Evolutionary conservation across 257 asterid species (phyloP).

Genomic region (Agastache rugosa): DNA sequence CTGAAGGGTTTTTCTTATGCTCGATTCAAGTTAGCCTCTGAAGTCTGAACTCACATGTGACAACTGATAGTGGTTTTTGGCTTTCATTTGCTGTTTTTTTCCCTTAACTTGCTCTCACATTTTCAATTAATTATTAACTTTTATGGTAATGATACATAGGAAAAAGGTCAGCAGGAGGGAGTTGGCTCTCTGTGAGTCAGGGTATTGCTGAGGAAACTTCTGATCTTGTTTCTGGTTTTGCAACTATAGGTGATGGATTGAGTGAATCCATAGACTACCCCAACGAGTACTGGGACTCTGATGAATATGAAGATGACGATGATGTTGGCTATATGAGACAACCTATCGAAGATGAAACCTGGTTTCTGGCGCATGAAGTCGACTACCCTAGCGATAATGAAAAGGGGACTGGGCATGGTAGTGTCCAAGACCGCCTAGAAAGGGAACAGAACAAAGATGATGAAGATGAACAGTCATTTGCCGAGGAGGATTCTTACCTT

Average conservation of each 20-base stretch:
- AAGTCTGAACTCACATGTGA: constrained; percentile 24
- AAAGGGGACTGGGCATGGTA: constrained; percentile 81
- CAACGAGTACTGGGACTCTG: constrained; percentile 96
- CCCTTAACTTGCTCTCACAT: constrained; percentile 10
- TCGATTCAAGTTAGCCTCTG: constrained; percentile 19
- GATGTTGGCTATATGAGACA: constrained; percentile 97
- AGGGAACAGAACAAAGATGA: constrained; percentile 70
- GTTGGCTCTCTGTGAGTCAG: constrained; percentile 96
- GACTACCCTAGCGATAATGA: constrained; percentile 98
- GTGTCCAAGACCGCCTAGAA: constrained; percentile 78
- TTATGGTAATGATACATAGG: constrained; percentile 49
- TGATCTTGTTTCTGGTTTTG: constrained; percentile 97
- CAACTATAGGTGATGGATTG: constrained; percentile 92
- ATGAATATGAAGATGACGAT: constrained; percentile 94
- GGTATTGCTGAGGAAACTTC: constrained; percentile 95
- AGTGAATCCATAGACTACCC: constrained; percentile 89
- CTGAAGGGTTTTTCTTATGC: background rate
- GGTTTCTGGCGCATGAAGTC: constrained; percentile 98
- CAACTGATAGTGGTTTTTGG: constrained; percentile 16
- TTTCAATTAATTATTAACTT: constrained; percentile 33
- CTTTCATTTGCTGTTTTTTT: background rate
- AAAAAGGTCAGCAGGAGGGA: constrained; percentile 70
- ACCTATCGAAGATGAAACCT: constrained; percentile 98
- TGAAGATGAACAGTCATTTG: constrained; percentile 89
- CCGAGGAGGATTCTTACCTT: constrained; percentile 88